Evolutionary conservation across 2,329 filamentous ascomycete genomes (phyloP).

Genomic region (Ciborinia camelliae): DNA sequence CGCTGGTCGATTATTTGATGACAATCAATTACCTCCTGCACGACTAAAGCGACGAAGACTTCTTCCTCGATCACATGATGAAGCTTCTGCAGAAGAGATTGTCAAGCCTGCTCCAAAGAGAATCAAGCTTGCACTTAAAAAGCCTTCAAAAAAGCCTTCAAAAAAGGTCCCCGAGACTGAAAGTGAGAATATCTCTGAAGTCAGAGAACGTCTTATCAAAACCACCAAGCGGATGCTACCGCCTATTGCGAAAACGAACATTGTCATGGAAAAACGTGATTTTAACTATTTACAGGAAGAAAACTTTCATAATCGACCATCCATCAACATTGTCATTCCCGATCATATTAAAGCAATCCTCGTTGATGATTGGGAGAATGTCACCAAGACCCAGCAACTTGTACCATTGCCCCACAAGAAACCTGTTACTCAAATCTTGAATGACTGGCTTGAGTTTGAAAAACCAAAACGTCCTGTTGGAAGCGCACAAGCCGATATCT

Average conservation of each 20-base stretch:
- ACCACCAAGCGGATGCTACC: slow-evolving; percentile 15
- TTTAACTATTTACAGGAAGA: slow-evolving; percentile 65
- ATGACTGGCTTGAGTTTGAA: slow-evolving; percentile 74
- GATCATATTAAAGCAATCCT: slow-evolving; percentile 88
- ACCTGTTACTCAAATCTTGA: slow-evolving; percentile 72
- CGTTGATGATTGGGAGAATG: slow-evolving; percentile 98
- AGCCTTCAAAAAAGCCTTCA: background rate
- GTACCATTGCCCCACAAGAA: slow-evolving; percentile 77
- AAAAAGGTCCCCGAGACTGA: background rate
- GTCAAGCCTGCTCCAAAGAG: slow-evolving; percentile 6
- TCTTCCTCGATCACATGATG: slow-evolving; percentile 1
- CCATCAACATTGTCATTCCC: slow-evolving; percentile 80
- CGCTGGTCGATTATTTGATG: slow-evolving; percentile 23
- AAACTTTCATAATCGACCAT: slow-evolving; percentile 75
- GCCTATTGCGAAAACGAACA: background rate
- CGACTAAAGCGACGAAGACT: slow-evolving; percentile 6
- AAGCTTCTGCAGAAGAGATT: background rate
- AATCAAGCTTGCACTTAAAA: background rate
- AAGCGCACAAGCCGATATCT: slow-evolving; percentile 73
- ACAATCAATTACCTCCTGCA: background rate
- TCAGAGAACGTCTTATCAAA: slow-evolving; percentile 6
- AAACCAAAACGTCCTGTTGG: slow-evolving; percentile 60
- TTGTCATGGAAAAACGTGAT: background rate
- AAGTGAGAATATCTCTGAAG: slow-evolving; percentile 9
- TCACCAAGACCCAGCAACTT: slow-evolving; percentile 91